Evolutionary conservation across 441 rosid species (phyloP).

Genomic region (Euphorbia schlechtendalii): DNA sequence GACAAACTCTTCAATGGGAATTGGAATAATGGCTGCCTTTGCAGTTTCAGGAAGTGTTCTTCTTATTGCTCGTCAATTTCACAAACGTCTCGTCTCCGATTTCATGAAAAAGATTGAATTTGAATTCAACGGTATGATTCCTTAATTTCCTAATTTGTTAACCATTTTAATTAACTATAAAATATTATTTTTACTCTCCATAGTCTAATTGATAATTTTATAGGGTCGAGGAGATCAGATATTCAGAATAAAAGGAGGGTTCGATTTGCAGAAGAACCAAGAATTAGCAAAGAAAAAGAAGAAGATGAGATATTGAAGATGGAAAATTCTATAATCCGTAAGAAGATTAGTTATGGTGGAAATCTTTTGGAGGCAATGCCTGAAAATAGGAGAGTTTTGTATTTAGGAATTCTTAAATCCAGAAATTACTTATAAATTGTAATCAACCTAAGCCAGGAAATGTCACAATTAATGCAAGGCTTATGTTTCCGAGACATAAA

Average conservation of each 20-base stretch:
- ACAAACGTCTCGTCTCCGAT: constrained; percentile 67
- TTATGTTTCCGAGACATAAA: constrained; percentile 1
- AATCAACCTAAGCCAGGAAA: constrained; percentile 21
- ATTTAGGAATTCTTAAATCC: constrained; percentile 28
- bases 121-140: constrained; percentile 36
- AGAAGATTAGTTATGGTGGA: background rate
- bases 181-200: background rate
- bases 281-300: constrained; percentile 39
- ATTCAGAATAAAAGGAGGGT: constrained; percentile 46
- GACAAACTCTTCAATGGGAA: constrained; percentile 31
- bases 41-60: constrained; percentile 72
- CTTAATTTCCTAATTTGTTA: no score
- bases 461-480: constrained; percentile 6
- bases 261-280: constrained; percentile 61
- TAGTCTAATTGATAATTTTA: no score
- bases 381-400: constrained; percentile 36
- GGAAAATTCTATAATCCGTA: background rate
- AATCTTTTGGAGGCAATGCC: constrained; percentile 25
- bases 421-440: no score
- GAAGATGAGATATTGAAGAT: constrained; percentile 10
- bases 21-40: constrained; percentile 60
- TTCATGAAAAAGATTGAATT: constrained; percentile 65
- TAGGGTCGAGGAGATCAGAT: constrained; percentile 28
- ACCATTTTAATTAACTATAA: no score
- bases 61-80: constrained; percentile 49